Percentiles rank a stretch among this genome's conserved stretches.
Evolutionary conservation across 1,139 yeast genomes (phyloP).

Genomic region (Suhomyces terraborum): DNA sequence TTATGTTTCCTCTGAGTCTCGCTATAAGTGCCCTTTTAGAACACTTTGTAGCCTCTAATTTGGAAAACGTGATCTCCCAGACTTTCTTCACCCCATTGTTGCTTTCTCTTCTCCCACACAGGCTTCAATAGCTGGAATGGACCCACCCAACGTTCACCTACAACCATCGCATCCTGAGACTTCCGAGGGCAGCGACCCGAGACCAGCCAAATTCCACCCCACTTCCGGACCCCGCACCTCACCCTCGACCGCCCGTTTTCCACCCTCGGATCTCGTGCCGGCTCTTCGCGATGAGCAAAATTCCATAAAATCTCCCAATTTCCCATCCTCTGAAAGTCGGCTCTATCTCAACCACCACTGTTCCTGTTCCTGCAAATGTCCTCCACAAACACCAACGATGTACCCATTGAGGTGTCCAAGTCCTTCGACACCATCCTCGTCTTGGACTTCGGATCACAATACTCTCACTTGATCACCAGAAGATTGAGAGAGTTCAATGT

Average conservation of each 20-base stretch:
- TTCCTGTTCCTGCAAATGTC: conserved; percentile 14
- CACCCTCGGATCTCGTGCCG: conserved; percentile 9
- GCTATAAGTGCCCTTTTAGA: too few relatives aligned
- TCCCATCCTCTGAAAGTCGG: conserved; percentile 6
- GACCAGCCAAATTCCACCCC: not conserved
- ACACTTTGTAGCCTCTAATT: too few relatives aligned
- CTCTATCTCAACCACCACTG: too few relatives aligned
- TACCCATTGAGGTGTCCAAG: conserved; percentile 65
- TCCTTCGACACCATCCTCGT: conserved; percentile 96
- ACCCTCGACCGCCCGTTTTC: too few relatives aligned
- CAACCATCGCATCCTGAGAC: too few relatives aligned
- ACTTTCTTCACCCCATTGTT: too few relatives aligned
- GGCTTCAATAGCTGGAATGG: too few relatives aligned
- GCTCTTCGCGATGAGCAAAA: conserved; percentile 15
- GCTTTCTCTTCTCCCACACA: too few relatives aligned
- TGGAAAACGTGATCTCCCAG: too few relatives aligned
- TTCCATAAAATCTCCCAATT: conserved; percentile 8
- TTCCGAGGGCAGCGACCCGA: not conserved
- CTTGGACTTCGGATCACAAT: conserved; percentile 97
- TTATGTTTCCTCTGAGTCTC: too few relatives aligned
- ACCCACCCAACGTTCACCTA: too few relatives aligned
- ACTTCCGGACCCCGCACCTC: too few relatives aligned
- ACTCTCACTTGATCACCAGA: conserved; percentile 94
- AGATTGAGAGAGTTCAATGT: conserved; percentile 97
- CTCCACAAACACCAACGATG: conserved; percentile 26